Evolutionary conservation across 1,284 basidiomycete genomes (phyloP), one percentile per base, ranked within the genome.

Genomic region (Boletus sp.): DNA sequence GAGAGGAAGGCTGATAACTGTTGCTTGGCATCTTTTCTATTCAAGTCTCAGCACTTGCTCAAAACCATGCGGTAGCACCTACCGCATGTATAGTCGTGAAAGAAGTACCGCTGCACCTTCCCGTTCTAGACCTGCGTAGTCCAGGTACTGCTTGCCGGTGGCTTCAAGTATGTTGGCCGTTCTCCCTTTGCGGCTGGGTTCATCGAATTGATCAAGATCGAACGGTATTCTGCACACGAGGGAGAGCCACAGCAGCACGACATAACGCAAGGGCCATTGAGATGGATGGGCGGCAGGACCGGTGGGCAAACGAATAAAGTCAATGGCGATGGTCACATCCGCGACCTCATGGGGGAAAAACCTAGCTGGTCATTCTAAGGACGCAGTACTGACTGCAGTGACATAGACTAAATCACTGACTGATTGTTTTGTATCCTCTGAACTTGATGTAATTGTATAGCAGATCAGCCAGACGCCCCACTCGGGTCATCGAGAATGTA

Each of bases 191-290:
- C 67, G 60, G 12, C 72, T 72, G 10, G 62, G 64, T 44, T 82
- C 78, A 60, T 94, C 90, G 46, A 97, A 91, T 52, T 91, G 88
- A 14, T 81, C 74, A 39, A 99, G 73, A 62, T 91, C 84, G 65
- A 99, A 99, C 0, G 96, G 96, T 17, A 98, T 85, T 72, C 92
- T 93, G 68, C 89, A 89, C 44, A 98, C 87, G 14, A 99, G 78
- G 14, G 92, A 91, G 10, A 99, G 77, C 95, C 96, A 99, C 2
- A 98, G 74, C 5, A 99, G 74, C 19, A 91, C 72, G 13, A 90
- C 76, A 59, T 96, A 94, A 48, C 92, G 83, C 42, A 94, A 68
- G 38, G 87, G 73, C 96, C 96, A 99, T 35, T 78, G 73, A 13
- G 59, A 57, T 0, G 68, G 56, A 20, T 73, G 68, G 33, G 73